Evolutionary conservation across 2,329 filamentous ascomycete genomes (phyloP).

Genomic region (Penicillium janthinellum): DNA sequence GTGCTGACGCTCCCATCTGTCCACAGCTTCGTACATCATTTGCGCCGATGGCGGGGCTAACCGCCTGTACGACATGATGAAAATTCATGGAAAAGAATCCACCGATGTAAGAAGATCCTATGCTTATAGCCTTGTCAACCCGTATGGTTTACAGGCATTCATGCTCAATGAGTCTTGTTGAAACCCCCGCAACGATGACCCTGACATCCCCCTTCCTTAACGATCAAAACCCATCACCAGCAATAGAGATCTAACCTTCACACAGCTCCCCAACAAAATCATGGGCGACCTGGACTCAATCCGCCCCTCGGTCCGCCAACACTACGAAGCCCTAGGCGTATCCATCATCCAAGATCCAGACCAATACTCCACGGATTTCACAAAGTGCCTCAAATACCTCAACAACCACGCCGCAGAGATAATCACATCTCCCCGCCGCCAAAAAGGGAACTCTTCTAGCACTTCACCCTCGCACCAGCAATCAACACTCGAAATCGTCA

Average conservation of each 20-base stretch:
- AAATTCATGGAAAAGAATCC: conserved; percentile 30
- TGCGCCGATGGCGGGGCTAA: conserved; percentile 95
- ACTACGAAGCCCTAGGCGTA: conserved; percentile 65
- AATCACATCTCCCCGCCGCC: conserved; percentile 20
- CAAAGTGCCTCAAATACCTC: conserved; percentile 72
- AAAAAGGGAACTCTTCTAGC: conserved; percentile 3
- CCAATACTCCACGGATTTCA: conserved; percentile 88
- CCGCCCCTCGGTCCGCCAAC: conserved; percentile 59
- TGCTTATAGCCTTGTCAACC: not conserved
- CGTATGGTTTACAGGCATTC: not conserved
- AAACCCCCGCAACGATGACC: conserved; percentile 26
- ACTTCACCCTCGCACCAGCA: conserved; percentile 4
- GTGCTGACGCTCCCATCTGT: not conserved
- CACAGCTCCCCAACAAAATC: conserved; percentile 66
- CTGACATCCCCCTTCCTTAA: not conserved
- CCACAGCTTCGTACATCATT: conserved; percentile 64
- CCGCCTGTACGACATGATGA: conserved; percentile 60
- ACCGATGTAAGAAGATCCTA: conserved; percentile 33
- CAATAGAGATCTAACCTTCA: not conserved
- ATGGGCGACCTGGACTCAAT: conserved; percentile 93
- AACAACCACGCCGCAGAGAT: conserved; percentile 40
- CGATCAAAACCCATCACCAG: too few relatives aligned
- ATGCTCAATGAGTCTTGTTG: not conserved
- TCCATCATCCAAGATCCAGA: conserved; percentile 71
- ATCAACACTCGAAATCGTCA: conserved; percentile 64